Conservation (phyloP, 2,329 filamentous ascomycete genomes). For the Drechslera avenae region DNA sequence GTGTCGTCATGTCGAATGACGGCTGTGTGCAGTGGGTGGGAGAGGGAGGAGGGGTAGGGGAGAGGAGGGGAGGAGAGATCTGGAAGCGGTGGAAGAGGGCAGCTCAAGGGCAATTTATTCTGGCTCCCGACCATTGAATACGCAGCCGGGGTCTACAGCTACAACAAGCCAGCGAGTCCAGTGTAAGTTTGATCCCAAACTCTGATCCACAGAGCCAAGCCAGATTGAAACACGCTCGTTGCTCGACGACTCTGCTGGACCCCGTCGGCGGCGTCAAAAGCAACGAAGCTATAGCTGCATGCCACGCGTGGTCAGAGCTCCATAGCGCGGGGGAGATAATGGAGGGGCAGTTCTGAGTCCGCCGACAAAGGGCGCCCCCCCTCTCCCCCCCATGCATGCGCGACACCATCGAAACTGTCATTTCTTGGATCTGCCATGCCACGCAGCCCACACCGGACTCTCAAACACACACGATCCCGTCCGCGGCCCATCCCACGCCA, state of each 20-base stretch:
- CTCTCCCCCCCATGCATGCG: slow-evolving; percentile 16
- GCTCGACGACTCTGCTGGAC: slow-evolving; percentile 11
- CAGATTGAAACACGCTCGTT: slow-evolving; percentile 24
- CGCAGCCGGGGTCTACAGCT: slow-evolving; percentile 17
- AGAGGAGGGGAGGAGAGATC: slow-evolving; percentile 9
- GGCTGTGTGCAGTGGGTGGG: slow-evolving; percentile 19
- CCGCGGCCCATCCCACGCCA: slow-evolving; percentile 31
- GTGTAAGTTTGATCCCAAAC: slow-evolving; percentile 34
- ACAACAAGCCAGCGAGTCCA: slow-evolving; percentile 11
- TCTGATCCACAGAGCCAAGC: slow-evolving; percentile 30
- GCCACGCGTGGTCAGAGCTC: slow-evolving; percentile 35
- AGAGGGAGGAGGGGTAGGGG: background rate
- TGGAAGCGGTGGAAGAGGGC: slow-evolving; percentile 13
- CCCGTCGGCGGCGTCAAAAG: slow-evolving; percentile 33
- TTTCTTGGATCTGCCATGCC: no score
- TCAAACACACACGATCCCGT: slow-evolving; percentile 26
- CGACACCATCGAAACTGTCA: slow-evolving; percentile 25
- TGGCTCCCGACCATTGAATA: slow-evolving; percentile 32
- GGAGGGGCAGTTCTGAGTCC: slow-evolving; percentile 16
- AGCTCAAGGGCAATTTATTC: slow-evolving; percentile 25
- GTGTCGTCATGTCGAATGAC: slow-evolving; percentile 43
- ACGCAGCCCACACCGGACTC: slow-evolving; percentile 10
- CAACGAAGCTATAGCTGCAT: slow-evolving; percentile 28
- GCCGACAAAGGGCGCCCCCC: slow-evolving; percentile 9
- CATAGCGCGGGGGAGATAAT: slow-evolving; percentile 20